A percentile compares a stretch with the other conserved stretches of the same genome.
Evolutionary conservation across 306 rosid genomes (phyloP).

Genomic region (Quercus wislizeni): DNA sequence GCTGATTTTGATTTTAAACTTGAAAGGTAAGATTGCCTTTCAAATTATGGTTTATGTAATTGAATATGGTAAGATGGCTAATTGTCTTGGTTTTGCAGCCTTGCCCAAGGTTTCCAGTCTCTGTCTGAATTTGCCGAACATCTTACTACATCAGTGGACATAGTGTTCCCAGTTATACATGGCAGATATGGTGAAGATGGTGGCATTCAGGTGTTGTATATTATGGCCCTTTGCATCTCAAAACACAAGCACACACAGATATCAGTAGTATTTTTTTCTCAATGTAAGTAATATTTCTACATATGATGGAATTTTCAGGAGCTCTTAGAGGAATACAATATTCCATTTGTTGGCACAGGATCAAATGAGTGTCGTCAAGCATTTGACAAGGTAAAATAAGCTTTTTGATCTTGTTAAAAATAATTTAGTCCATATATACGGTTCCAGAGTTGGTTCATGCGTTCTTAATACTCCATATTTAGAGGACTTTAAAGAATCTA

Average conservation of each 20-base stretch:
- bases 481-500: background rate
- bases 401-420: constrained; percentile 8
- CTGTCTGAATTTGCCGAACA: constrained; percentile 72
- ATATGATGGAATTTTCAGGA: constrained; percentile 51
- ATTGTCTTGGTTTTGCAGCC: constrained; percentile 53
- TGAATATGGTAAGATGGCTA: constrained; percentile 9
- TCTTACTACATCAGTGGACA: constrained; percentile 75
- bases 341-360: constrained; percentile 95
- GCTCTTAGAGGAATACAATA: constrained; percentile 67
- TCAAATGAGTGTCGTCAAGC: constrained; percentile 79
- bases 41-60: constrained; percentile 6
- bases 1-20: constrained; percentile 97
- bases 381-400: constrained; percentile 74
- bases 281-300: constrained; percentile 14
- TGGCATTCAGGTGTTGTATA: constrained; percentile 70
- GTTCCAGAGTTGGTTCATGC: constrained; percentile 3
- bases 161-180: constrained; percentile 93
- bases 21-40: constrained; percentile 51
- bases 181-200: constrained; percentile 98
- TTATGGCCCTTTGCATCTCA: constrained; percentile 5
- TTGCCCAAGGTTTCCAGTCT: constrained; percentile 79
- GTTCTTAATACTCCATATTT: background rate
- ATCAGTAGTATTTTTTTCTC: background rate
- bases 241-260: background rate
- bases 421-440: background rate